A percentile compares a stretch with the other conserved stretches of the same genome.
Evolutionary conservation across 345 rosid genomes (phyloP).

Genomic region (Firmiana major): DNA sequence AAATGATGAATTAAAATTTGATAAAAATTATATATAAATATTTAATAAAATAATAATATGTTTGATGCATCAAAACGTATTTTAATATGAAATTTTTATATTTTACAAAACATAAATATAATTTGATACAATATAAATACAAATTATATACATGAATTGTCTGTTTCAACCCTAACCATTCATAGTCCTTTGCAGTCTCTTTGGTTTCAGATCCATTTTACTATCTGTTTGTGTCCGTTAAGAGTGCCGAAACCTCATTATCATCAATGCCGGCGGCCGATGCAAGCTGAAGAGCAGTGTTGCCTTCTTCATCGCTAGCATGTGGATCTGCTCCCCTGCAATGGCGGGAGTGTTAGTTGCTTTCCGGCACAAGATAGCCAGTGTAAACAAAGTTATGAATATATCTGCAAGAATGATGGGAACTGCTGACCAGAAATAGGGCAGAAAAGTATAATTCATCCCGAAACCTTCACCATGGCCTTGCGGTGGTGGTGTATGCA

Average conservation of each 20-base stretch:
- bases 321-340: conserved; percentile 69
- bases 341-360: conserved; percentile 4
- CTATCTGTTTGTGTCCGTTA: conserved; percentile 35
- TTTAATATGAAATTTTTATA: too few relatives aligned
- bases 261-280: conserved; percentile 41
- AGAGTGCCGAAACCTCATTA: conserved; percentile 38
- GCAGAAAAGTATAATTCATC: neutral
- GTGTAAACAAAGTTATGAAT: neutral
- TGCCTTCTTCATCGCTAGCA: conserved; percentile 38
- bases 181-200: neutral
- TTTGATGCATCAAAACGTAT: too few relatives aligned
- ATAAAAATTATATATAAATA: too few relatives aligned
- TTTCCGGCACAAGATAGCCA: neutral
- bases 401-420: neutral
- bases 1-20: too few relatives aligned
- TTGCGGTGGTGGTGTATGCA: neutral
- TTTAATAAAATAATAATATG: too few relatives aligned
- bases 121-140: too few relatives aligned
- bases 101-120: too few relatives aligned
- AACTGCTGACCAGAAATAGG: neutral
- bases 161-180: too few relatives aligned
- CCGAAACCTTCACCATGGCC: neutral
- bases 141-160: too few relatives aligned
- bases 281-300: conserved; percentile 41
- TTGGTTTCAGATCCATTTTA: neutral